Evolutionary conservation across 371 early-diverging fungal genomes (phyloP).

Genomic region (Lichtheimia ramosa): DNA sequence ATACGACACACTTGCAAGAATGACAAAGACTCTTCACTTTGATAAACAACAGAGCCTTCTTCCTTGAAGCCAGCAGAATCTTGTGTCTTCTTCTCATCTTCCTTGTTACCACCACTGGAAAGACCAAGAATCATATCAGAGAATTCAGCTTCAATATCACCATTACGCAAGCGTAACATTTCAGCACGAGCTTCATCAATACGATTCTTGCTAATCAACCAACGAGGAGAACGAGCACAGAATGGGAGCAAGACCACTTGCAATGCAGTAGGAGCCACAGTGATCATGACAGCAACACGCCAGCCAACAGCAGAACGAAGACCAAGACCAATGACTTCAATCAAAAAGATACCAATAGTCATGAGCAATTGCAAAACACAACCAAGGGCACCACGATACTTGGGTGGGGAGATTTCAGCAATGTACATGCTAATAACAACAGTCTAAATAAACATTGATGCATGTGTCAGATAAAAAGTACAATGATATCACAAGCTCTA

Average conservation of each 20-base stretch:
- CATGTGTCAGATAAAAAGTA: background rate
- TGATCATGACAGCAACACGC: constrained; percentile 64
- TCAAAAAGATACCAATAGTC: constrained; percentile 75
- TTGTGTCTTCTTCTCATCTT: constrained; percentile 13
- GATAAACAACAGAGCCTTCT: constrained; percentile 19
- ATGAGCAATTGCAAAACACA: constrained; percentile 79
- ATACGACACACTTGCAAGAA: constrained; percentile 34
- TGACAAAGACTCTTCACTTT: constrained; percentile 19
- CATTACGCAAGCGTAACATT: constrained; percentile 58
- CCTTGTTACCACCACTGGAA: constrained; percentile 24
- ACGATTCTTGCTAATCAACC: constrained; percentile 60
- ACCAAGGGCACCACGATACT: constrained; percentile 71
- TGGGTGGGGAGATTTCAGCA: constrained; percentile 75
- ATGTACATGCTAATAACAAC: constrained; percentile 81
- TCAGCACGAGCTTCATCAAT: constrained; percentile 60
- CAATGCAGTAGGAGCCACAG: constrained; percentile 62
- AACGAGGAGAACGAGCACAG: constrained; percentile 78
- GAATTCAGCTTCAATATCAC: constrained; percentile 64
- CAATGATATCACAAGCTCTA: no score
- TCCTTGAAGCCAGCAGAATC: constrained; percentile 16
- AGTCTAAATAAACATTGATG: constrained; percentile 30
- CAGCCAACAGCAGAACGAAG: constrained; percentile 64
- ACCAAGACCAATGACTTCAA: constrained; percentile 61
- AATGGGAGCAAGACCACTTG: constrained; percentile 73
- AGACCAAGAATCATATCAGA: constrained; percentile 55